These are phyloP conservation scores for Sphagnum magellanicum DNA, from an alignment of 228 moss, liverwort and hornwort species.

Conservation along the genomic window DNA sequence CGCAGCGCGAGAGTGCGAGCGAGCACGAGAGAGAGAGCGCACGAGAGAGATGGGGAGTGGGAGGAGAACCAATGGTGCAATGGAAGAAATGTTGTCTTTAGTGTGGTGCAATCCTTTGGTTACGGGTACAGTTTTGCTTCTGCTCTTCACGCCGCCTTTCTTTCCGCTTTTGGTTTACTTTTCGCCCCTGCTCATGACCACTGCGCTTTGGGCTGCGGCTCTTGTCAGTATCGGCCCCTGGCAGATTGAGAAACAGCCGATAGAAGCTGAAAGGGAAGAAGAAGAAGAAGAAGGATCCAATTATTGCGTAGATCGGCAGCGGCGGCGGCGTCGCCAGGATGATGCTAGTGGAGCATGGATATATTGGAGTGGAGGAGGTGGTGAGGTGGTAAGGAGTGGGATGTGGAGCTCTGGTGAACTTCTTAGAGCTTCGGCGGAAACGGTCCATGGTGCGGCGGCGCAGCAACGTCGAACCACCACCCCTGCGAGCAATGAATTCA, in stretches of 20 bases:
- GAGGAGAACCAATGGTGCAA: too few relatives aligned
- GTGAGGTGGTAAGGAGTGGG: too few relatives aligned
- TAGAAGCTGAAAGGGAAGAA: conserved; percentile 53
- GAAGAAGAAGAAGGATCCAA: conserved; percentile 22
- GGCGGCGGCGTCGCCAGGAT: neutral
- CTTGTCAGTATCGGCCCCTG: conserved; percentile 65
- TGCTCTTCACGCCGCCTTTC: conserved; percentile 75
- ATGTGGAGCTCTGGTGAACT: too few relatives aligned
- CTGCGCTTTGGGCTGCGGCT: conserved; percentile 69
- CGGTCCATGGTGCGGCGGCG: neutral
- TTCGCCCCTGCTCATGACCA: conserved; percentile 81
- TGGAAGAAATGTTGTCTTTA: too few relatives aligned
- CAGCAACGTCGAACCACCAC: conserved; percentile 3
- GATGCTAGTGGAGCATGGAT: conserved; percentile 3
- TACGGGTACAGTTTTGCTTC: conserved; percentile 35
- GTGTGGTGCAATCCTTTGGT: conserved; percentile 79
- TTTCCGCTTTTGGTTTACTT: conserved; percentile 86
- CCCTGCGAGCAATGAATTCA: conserved; percentile 4
- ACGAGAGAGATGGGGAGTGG: too few relatives aligned
- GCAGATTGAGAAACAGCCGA: conserved; percentile 46
- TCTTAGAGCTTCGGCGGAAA: too few relatives aligned
- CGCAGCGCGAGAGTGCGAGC: too few relatives aligned
- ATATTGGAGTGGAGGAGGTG: neutral
- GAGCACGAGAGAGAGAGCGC: too few relatives aligned
- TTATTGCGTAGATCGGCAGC: conserved; percentile 19